phyloP scores from a whole-genome alignment of 805 yeast species.

The Saturnispora zaruensis region DNA sequence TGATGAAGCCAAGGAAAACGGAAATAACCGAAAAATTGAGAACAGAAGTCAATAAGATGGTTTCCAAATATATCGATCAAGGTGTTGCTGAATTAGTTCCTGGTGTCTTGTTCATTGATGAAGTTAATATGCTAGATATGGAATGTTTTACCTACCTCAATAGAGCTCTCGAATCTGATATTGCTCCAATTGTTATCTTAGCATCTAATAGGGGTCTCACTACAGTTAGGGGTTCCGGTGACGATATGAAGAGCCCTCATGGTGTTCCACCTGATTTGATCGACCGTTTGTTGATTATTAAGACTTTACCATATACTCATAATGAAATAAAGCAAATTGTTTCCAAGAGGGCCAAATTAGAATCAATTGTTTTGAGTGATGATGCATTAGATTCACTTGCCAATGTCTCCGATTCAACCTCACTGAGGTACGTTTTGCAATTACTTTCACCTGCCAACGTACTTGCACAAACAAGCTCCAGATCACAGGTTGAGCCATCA shows the following conservation, averaged over 20 bases:
- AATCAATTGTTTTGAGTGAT: conserved; percentile 72
- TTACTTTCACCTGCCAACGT: conserved; percentile 85
- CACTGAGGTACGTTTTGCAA: conserved; percentile 87
- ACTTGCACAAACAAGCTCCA: conserved; percentile 66
- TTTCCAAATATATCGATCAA: conserved; percentile 97
- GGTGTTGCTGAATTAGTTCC: conserved; percentile 98
- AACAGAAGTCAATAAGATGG: conserved; percentile 92
- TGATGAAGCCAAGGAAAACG: conserved; percentile 91
- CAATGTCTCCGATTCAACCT: conserved; percentile 81
- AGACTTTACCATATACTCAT: conserved; percentile 67
- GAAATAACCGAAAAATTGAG: conserved; percentile 94
- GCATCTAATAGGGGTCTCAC: conserved; percentile 96
- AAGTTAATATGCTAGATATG: conserved; percentile 95
- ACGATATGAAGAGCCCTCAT: conserved; percentile 80
- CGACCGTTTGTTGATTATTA: conserved; percentile 88
- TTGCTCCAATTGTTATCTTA: conserved; percentile 95
- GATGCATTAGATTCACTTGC: conserved; percentile 86
- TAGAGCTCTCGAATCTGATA: conserved; percentile 92
- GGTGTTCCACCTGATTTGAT: conserved; percentile 94
- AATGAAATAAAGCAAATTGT: conserved; percentile 84
- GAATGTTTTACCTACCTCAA: conserved; percentile 94
- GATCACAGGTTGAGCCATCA: conserved; percentile 54
- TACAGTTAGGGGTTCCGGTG: conserved; percentile 80
- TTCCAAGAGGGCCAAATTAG: conserved; percentile 86
- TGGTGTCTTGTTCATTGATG: conserved; percentile 96